Evolutionary conservation across 176 grass and related monocot species (phyloP), one percentile per base, ranked within the genome.

Genomic region (Neostapfia colusana): DNA sequence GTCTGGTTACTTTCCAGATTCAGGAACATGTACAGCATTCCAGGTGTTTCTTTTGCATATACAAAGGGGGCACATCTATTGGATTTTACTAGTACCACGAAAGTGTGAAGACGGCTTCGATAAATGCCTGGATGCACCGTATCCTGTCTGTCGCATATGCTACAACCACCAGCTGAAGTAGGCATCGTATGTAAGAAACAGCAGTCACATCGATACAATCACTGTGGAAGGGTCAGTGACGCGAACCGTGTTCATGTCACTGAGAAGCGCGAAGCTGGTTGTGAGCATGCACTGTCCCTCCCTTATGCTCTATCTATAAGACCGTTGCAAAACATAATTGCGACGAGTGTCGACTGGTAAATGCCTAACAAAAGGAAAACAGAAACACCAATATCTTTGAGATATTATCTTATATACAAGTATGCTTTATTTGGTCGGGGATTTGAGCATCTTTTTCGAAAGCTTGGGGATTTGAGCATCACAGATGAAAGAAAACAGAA

Each of bases 351-450:
- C 15, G 25, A 67, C 79, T 73, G 43, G 67, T 39, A 24, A 68
- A 45, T 31, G 60, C 64, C 50, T 35, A 50, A 25, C 11, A 49
- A 17, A 73, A 55, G 18, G 11, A 63, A 74, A 75, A 26, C 64
- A 63, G 50, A 28, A 63, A 44, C 73, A 42, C 8, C 7, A 13
- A 80, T 64, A n/a, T 46, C 40, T 38, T 64, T 8, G 0, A 55
- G 63, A 79, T 67, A 76, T 35, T 35, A 76, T 63, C 74, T 79
- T 57, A 69, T 75, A 44, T 25, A 24, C 10, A 26, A 53, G 27
- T 20, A 16, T 49, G 31, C 37, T 74, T n/a, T n/a, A n/a, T 70
- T 84, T 76, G 18, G 73, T 65, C 86, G n/a, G 76, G 27, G 13
- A 57, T 55, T 46, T 73, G 53, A 83, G 37, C n/a, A n/a, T n/a